These are phyloP conservation scores for Annulohypoxylon stygium DNA, from an alignment of 495 filamentous ascomycete species.

Conservation along the genomic window DNA sequence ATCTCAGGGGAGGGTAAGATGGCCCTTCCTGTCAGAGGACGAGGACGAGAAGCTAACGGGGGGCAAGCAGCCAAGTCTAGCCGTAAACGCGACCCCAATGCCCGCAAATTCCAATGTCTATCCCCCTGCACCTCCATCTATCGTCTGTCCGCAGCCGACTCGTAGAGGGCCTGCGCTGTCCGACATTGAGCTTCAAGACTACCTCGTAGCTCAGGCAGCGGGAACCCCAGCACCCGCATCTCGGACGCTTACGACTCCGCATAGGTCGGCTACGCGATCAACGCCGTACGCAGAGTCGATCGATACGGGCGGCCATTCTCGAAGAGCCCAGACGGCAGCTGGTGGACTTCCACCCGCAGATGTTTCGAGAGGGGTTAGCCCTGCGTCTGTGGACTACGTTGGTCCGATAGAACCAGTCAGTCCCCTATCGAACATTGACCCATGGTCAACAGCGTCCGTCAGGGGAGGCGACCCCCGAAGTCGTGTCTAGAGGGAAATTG, in stretches of 20 bases:
- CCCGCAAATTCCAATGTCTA: not conserved
- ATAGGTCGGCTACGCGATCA: not conserved
- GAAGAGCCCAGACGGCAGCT: not conserved
- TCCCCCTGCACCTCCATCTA: not conserved
- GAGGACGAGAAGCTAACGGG: not conserved
- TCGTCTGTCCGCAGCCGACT: constrained; percentile 6
- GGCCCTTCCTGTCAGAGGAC: not conserved
- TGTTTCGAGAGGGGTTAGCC: not conserved
- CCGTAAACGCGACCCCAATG: not conserved
- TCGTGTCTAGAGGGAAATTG: constrained; percentile 6
- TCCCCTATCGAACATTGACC: not conserved
- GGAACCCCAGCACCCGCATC: not conserved
- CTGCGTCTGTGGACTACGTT: not conserved
- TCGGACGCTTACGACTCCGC: constrained; percentile 4
- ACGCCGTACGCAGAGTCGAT: not conserved
- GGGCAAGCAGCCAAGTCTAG: not conserved
- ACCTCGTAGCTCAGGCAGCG: constrained; percentile 8
- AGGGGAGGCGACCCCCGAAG: constrained; percentile 2
- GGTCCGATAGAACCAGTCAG: not conserved
- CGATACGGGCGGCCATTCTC: not conserved
- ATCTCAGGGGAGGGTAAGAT: constrained; percentile 29
- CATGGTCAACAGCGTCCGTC: not conserved
- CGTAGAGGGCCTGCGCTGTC: constrained; percentile 1
- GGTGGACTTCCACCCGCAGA: not conserved
- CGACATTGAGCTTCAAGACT: not conserved